These are phyloP conservation scores for Diutina mesorugosa DNA, from an alignment of 1,139 yeast species.

Conservation along the genomic window DNA sequence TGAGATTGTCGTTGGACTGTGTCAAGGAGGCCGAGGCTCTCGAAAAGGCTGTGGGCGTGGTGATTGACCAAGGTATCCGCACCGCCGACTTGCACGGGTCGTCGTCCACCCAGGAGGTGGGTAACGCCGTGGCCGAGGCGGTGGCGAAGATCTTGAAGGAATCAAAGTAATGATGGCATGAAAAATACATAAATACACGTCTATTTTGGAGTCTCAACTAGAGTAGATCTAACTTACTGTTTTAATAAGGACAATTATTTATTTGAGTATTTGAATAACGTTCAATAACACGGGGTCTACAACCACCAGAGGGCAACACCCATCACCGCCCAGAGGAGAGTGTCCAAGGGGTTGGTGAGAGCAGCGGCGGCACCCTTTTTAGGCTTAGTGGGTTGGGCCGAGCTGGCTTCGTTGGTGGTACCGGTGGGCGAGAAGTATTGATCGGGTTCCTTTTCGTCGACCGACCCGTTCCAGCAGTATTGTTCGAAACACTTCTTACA, in stretches of 20 bases:
- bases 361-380: background rate
- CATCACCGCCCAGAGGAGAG: background rate
- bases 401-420: background rate
- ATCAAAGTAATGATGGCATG: background rate
- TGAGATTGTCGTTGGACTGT: slow-evolving; percentile 74
- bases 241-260: too few species aligned
- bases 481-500: slow-evolving; percentile 59
- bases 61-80: slow-evolving; percentile 71
- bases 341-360: background rate
- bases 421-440: background rate
- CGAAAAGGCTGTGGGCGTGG: slow-evolving; percentile 78
- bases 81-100: slow-evolving; percentile 87
- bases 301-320: background rate
- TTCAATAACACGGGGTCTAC: background rate
- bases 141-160: slow-evolving; percentile 43
- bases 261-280: too few species aligned
- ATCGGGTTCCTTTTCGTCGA: slow-evolving; percentile 4
- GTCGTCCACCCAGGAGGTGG: slow-evolving; percentile 74
- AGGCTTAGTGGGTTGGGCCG: background rate
- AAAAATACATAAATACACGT: too few species aligned
- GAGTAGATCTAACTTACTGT: too few species aligned
- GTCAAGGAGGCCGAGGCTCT: slow-evolving; percentile 78
- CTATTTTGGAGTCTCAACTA: too few species aligned
- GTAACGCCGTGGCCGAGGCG: slow-evolving; percentile 76
- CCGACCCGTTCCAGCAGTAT: slow-evolving; percentile 77